phyloP scores from a whole-genome alignment of 257 asterid species.

The Nicotiana otophora region DNA sequence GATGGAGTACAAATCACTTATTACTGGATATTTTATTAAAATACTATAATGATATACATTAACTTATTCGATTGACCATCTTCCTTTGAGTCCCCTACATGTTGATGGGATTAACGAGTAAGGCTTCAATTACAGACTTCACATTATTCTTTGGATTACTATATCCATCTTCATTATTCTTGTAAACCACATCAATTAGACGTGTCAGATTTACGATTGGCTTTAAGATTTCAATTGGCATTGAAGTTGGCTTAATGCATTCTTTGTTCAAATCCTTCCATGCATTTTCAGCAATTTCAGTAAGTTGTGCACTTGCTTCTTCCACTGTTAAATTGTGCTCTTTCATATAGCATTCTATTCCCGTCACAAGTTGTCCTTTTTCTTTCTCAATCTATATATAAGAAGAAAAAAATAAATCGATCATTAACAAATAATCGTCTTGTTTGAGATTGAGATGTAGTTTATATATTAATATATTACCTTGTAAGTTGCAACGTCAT shows the following conservation, averaged over 20 bases:
- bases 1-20: too few species aligned
- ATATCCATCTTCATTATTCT: conserved; percentile 35
- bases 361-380: conserved; percentile 40
- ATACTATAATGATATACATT: not conserved
- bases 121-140: conserved; percentile 12
- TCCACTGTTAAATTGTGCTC: conserved; percentile 18
- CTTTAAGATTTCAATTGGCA: conserved; percentile 15
- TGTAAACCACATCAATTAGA: conserved; percentile 31
- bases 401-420: too few species aligned
- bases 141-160: conserved; percentile 36
- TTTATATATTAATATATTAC: not conserved
- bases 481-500: conserved; percentile 36
- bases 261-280: conserved; percentile 56
- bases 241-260: conserved; percentile 8
- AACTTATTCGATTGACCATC: not conserved
- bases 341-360: conserved; percentile 49
- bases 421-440: not conserved
- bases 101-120: not conserved
- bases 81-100: not conserved
- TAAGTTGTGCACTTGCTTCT: conserved; percentile 33
- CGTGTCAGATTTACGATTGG: conserved; percentile 27
- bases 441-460: too few species aligned
- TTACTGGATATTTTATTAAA: too few species aligned
- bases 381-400: conserved; percentile 33
- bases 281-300: conserved; percentile 25